Conservation (phyloP, 768 basidiomycete genomes). For the Tylopilus balloui region DNA sequence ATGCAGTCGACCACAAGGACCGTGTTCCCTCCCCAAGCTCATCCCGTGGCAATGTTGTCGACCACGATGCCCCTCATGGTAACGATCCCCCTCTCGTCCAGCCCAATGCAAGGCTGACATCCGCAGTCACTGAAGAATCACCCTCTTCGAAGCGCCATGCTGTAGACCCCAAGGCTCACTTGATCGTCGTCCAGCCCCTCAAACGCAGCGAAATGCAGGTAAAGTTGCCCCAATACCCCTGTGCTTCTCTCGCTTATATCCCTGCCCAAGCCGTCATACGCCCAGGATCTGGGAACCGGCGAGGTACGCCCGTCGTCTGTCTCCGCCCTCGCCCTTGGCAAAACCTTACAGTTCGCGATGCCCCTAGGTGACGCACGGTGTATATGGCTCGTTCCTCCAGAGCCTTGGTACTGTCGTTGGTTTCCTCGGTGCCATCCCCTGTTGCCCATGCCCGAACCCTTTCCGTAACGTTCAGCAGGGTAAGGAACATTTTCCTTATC, state of each 20-base stretch:
- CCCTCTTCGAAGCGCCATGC: slow-evolving; percentile 31
- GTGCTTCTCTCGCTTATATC: slow-evolving; percentile 5
- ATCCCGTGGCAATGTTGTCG: slow-evolving; percentile 61
- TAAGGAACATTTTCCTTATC: slow-evolving; percentile 22
- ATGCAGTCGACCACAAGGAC: slow-evolving; percentile 45
- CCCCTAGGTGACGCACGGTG: slow-evolving; percentile 66
- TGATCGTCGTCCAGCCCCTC: slow-evolving; percentile 82
- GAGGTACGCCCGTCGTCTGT: slow-evolving; percentile 37
- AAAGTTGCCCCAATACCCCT: slow-evolving; percentile 7
- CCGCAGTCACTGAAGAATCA: slow-evolving; percentile 62
- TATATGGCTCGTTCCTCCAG: slow-evolving; percentile 81
- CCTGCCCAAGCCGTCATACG: slow-evolving; percentile 70
- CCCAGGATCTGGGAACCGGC: slow-evolving; percentile 77
- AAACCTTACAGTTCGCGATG: neutral
- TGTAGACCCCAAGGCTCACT: slow-evolving; percentile 31
- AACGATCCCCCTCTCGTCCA: slow-evolving; percentile 19
- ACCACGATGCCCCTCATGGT: slow-evolving; percentile 67
- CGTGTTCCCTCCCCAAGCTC: slow-evolving; percentile 40
- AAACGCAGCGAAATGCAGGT: slow-evolving; percentile 88
- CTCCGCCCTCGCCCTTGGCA: neutral
- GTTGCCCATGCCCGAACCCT: slow-evolving; percentile 81
- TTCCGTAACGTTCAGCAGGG: slow-evolving; percentile 85
- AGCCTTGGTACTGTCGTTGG: slow-evolving; percentile 65
- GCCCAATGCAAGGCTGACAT: slow-evolving; percentile 8
- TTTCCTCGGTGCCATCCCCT: slow-evolving; percentile 70